phyloP scores from a whole-genome alignment of 192 early-diverging fungal genomes.

The Coemansia asiatica region DNA sequence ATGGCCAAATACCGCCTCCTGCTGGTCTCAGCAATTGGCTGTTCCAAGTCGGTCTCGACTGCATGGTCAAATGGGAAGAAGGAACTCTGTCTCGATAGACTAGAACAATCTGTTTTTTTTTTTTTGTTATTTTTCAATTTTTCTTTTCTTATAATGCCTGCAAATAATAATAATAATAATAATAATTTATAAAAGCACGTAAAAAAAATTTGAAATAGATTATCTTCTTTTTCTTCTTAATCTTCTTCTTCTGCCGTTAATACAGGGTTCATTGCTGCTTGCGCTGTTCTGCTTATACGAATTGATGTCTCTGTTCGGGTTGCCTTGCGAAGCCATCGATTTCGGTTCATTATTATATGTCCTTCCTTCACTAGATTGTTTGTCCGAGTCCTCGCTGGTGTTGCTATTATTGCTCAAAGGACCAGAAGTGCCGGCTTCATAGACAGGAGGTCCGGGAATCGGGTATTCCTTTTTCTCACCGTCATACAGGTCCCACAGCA shows the following conservation, averaged over 20 bases:
- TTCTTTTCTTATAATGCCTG: neutral
- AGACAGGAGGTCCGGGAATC: neutral
- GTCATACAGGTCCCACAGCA: neutral
- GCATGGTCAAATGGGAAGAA: constrained; percentile 51
- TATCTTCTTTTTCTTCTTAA: neutral
- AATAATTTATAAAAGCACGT: too few species aligned
- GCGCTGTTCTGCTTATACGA: too few species aligned
- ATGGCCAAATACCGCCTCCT: constrained; percentile 8
- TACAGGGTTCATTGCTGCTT: neutral
- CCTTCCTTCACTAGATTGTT: too few species aligned
- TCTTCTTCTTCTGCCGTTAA: neutral
- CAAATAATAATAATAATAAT: too few species aligned
- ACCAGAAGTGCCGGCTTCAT: neutral
- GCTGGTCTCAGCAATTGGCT: constrained; percentile 50
- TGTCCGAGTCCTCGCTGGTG: too few species aligned
- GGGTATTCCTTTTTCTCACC: neutral
- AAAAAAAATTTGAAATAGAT: neutral
- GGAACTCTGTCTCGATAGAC: constrained; percentile 36
- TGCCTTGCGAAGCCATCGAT: neutral
- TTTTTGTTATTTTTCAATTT: neutral
- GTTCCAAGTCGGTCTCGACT: constrained; percentile 47
- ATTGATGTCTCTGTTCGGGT: neutral
- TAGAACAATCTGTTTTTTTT: neutral
- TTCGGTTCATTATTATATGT: too few species aligned
- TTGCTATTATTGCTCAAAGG: neutral